phyloP scores from a whole-genome alignment of 257 asterid species.

The Solanum virginianum region DNA sequence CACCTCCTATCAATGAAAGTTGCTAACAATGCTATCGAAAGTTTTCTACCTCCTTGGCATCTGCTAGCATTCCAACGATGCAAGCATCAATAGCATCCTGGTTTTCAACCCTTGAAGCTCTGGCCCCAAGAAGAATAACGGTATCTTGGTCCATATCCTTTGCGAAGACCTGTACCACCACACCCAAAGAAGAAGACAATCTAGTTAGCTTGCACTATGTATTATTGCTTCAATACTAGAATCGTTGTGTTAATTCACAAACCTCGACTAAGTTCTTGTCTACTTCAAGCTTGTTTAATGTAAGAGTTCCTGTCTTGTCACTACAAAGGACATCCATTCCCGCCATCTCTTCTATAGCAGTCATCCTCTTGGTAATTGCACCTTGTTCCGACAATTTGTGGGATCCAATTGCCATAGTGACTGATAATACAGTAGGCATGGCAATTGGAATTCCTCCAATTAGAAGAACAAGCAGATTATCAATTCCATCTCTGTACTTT shows the following conservation, averaged over 20 bases:
- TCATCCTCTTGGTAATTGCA: slow-evolving; percentile 85
- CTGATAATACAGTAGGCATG: slow-evolving; percentile 76
- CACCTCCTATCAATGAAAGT: background rate
- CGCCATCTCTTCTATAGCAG: slow-evolving; percentile 85
- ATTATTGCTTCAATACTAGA: background rate
- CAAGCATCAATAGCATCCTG: slow-evolving; percentile 48
- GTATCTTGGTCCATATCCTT: slow-evolving; percentile 27
- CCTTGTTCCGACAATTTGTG: slow-evolving; percentile 72
- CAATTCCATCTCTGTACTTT: slow-evolving; percentile 42
- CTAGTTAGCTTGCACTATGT: background rate
- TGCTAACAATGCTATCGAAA: background rate
- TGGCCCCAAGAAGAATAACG: slow-evolving; percentile 28
- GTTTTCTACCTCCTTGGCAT: slow-evolving; percentile 28
- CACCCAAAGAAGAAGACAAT: background rate
- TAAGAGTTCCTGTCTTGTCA: slow-evolving; percentile 76
- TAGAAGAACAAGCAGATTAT: slow-evolving; percentile 53
- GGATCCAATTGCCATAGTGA: slow-evolving; percentile 80
- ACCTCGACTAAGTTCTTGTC: slow-evolving; percentile 53
- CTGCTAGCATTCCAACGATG: slow-evolving; percentile 34
- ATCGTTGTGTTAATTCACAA: background rate
- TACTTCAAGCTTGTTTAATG: slow-evolving; percentile 61
- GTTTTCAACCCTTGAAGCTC: slow-evolving; percentile 42
- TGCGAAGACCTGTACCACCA: slow-evolving; percentile 16
- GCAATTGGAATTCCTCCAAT: slow-evolving; percentile 84
- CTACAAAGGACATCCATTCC: slow-evolving; percentile 89